Percentiles rank a stretch among this genome's conserved stretches.
phyloP scores from a whole-genome alignment of 2,329 filamentous ascomycete species.

The Botrytis byssoidea region DNA sequence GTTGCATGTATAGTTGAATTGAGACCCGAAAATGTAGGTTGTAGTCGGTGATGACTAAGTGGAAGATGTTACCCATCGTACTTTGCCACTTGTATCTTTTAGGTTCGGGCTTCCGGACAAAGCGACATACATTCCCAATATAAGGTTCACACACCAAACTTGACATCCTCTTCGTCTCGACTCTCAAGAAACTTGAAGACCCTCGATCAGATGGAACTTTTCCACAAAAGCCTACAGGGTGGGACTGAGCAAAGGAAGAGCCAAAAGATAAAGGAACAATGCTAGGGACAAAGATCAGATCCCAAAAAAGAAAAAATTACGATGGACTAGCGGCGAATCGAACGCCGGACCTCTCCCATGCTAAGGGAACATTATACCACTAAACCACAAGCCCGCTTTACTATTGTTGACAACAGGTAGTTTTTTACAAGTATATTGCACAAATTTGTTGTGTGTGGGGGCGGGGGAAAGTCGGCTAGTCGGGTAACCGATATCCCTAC shows the following conservation, averaged over 20 bases:
- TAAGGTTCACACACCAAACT: neutral
- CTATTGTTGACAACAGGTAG: fast-evolving
- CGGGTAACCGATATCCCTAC: too few relatives aligned
- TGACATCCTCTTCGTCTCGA: neutral
- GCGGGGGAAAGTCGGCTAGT: too few relatives aligned
- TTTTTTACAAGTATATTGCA: too few relatives aligned
- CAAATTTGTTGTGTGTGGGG: too few relatives aligned
- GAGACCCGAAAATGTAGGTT: neutral
- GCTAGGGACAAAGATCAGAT: neutral
- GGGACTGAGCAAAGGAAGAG: neutral
- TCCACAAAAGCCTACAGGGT: too few relatives aligned
- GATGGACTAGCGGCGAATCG: too few relatives aligned
- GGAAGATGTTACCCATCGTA: neutral
- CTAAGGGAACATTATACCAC: too few relatives aligned
- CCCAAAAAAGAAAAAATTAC: too few relatives aligned
- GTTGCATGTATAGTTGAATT: too few relatives aligned
- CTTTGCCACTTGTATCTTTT: neutral
- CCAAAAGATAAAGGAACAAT: neutral
- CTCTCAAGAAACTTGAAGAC: neutral
- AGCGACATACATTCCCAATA: neutral
- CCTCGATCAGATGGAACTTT: neutral
- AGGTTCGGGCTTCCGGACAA: neutral
- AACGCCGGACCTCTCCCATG: too few relatives aligned
- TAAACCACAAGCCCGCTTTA: too few relatives aligned
- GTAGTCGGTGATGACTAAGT: neutral